These are phyloP conservation scores for Stemphylium vesicarium DNA, from an alignment of 2,329 filamentous ascomycete species.

Conservation along the genomic window DNA sequence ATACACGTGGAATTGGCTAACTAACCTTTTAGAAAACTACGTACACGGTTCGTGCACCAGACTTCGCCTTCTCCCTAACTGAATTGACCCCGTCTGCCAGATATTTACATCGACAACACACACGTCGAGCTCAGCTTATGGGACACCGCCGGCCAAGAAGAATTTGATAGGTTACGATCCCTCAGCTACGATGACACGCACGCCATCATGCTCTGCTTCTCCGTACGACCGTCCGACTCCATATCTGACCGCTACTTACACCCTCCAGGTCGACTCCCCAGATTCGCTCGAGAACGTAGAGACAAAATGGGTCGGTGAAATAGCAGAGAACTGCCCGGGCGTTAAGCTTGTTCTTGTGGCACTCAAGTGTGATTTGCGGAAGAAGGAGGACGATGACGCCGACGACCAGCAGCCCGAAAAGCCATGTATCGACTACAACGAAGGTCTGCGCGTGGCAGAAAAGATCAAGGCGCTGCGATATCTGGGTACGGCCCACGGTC, in stretches of 20 bases:
- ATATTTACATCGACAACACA: slow-evolving; percentile 97
- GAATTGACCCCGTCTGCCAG: slow-evolving; percentile 54
- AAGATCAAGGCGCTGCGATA: slow-evolving; percentile 93
- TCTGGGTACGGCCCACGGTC: slow-evolving; percentile 62
- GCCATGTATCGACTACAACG: slow-evolving; percentile 85
- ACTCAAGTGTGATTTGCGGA: slow-evolving; percentile 93
- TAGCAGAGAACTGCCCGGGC: slow-evolving; percentile 94
- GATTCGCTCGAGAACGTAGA: slow-evolving; percentile 98
- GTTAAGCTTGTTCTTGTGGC: slow-evolving; percentile 95
- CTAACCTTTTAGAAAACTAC: slow-evolving; percentile 76
- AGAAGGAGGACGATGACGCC: slow-evolving; percentile 70
- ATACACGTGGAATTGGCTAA: slow-evolving; percentile 25
- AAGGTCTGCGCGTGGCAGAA: slow-evolving; percentile 88
- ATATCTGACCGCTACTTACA: slow-evolving; percentile 7
- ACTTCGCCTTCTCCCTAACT: background rate
- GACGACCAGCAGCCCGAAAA: slow-evolving; percentile 51
- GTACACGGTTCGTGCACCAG: slow-evolving; percentile 75
- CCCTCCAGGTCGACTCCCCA: slow-evolving; percentile 76
- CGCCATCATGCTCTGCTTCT: slow-evolving; percentile 98
- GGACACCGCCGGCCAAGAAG: slow-evolving; percentile 98
- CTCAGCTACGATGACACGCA: slow-evolving; percentile 98
- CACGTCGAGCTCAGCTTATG: slow-evolving; percentile 97
- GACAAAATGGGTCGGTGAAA: slow-evolving; percentile 98
- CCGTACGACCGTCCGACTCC: slow-evolving; percentile 45
- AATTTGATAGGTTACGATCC: slow-evolving; percentile 95